Evolutionary conservation across 805 yeast species (phyloP).

Genomic region (Zygosaccharomyces kombuchaensis): DNA sequence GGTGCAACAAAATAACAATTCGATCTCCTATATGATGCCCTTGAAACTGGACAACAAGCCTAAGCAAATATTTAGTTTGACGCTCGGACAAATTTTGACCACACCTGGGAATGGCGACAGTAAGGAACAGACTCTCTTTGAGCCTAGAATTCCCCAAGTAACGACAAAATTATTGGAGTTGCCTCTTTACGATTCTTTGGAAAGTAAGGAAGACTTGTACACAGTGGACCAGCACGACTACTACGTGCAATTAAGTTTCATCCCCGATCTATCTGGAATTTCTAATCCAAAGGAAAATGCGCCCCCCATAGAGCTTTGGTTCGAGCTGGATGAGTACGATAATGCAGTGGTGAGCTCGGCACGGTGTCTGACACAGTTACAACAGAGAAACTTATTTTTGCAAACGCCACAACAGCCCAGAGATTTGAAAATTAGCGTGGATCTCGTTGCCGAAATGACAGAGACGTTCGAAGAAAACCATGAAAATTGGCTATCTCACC

Average conservation of each 20-base stretch:
- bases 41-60: conserved; percentile 4
- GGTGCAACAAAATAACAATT: background rate
- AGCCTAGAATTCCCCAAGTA: conserved; percentile 26
- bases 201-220: conserved; percentile 12
- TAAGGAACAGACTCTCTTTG: conserved; percentile 14
- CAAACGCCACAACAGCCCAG: conserved; percentile 25
- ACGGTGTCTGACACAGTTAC: conserved; percentile 23
- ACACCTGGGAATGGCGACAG: background rate
- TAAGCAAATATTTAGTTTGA: conserved; percentile 21
- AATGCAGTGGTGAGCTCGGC: conserved; percentile 21
- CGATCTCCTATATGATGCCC: conserved; percentile 1
- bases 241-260: conserved; percentile 27
- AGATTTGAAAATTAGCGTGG: conserved; percentile 26
- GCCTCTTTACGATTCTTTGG: conserved; percentile 19
- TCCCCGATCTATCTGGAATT: conserved; percentile 18
- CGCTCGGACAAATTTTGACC: conserved; percentile 26
- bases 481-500: conserved; percentile 36
- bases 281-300: conserved; percentile 4
- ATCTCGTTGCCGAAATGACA: conserved; percentile 17
- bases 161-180: conserved; percentile 21
- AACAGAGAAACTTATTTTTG: conserved; percentile 19
- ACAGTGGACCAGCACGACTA: conserved; percentile 31
- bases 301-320: conserved; percentile 31
- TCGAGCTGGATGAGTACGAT: conserved; percentile 29
- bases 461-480: conserved; percentile 19